Base-by-base conservation (phyloP, 1,139 yeast genomes). In the Magnusiomyces magnusii region DNA sequence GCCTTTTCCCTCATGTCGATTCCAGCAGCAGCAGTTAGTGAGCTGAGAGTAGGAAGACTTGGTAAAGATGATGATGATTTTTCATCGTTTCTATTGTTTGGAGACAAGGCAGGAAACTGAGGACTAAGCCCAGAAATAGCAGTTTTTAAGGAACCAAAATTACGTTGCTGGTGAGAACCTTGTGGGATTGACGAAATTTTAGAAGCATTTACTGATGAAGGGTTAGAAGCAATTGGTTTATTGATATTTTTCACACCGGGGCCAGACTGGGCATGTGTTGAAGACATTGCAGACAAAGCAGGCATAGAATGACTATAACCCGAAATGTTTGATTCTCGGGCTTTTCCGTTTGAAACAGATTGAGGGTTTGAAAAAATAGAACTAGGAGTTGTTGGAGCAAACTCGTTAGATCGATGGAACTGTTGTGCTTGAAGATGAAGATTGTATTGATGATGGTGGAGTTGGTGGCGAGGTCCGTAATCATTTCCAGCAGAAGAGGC, bases 1-100 rank as follows among this genome's bases (percentile, higher is more conserved):
- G 31, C 28, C 2, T 49, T 53, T 7, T 53, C 53, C 42, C 62
- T 47, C 47, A 61, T 28, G 56, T 54, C 57, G 54, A 57, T 44
- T 56, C 55, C 28, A 58, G 65, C 57, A 56, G 57, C 49, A 9
- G 62, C 51, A 39, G 62, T 51, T 24, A 61, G 52, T 19, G 63
- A 55, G 47, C 61, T 55, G 15, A 61, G 53, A 3, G 59, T 54
- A 13, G 59, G 61, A 17, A 55, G 54, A 17, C 51, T 57, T 28
- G 58, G 58, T 28, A 53, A 44, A 24, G 19, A 10, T 9, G 51
- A n/a, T n/a, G 54, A 51, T 9, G 15, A 7, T 49, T 49, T 49
- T 9, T 57, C 57, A 10, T 44, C 54, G 25, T 42, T 25, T 21
- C 19, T 51, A 2, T 49, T 55, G 47, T 47, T 53, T n/a, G 59